phyloP scores from a whole-genome alignment of 371 early-diverging fungal genomes.

The Rhizomucor pusillus region DNA sequence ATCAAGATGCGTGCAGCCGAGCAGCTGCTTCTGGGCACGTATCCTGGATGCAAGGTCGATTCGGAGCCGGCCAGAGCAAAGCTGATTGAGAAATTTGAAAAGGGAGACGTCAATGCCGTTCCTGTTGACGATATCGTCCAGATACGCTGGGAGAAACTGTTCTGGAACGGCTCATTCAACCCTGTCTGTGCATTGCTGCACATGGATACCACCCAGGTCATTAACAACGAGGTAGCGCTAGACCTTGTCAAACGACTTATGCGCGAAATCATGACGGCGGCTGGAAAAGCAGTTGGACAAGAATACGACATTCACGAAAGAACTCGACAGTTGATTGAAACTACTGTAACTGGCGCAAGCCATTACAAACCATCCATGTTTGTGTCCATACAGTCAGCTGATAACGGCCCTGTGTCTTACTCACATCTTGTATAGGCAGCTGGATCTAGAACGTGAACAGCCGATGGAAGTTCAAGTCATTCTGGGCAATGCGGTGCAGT shows the following conservation, averaged over 20 bases:
- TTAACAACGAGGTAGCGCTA: slow-evolving; percentile 49
- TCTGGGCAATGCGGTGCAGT: slow-evolving; percentile 51
- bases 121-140: slow-evolving; percentile 60
- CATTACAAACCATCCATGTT: slow-evolving; percentile 68
- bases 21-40: slow-evolving; percentile 25
- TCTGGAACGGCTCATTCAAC: slow-evolving; percentile 82
- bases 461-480: slow-evolving; percentile 69
- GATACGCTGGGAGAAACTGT: slow-evolving; percentile 77
- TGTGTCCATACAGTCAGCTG: slow-evolving; percentile 2
- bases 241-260: slow-evolving; percentile 52
- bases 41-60: slow-evolving; percentile 18
- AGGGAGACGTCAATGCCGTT: slow-evolving; percentile 48
- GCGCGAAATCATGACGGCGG: slow-evolving; percentile 55
- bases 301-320: slow-evolving; percentile 37
- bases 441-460: slow-evolving; percentile 57
- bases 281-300: slow-evolving; percentile 46
- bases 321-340: slow-evolving; percentile 39
- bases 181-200: slow-evolving; percentile 69
- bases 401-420: background rate
- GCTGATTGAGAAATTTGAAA: slow-evolving; percentile 35
- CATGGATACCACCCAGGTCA: slow-evolving; percentile 58
- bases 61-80: slow-evolving; percentile 18
- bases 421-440: slow-evolving; percentile 20
- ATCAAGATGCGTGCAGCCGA: slow-evolving; percentile 48
- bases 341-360: slow-evolving; percentile 34